A percentile compares a stretch with the other conserved stretches of the same genome.
Evolutionary conservation across 2,329 filamentous ascomycete genomes (phyloP).

Genomic region (Stagonosporopsis rhizophila): DNA sequence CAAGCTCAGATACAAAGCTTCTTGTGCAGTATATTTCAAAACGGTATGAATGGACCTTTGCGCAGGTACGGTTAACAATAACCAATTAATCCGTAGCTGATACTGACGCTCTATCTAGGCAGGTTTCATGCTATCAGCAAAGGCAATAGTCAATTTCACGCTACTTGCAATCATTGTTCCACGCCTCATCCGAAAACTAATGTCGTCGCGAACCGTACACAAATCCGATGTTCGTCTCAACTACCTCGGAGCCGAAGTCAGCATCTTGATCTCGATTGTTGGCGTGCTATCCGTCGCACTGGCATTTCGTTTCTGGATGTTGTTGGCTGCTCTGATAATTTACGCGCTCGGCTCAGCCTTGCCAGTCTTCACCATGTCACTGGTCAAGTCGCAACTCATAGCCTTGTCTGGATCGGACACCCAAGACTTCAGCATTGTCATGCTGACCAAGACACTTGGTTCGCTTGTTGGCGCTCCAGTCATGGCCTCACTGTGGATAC

Average conservation of each 20-base stretch:
- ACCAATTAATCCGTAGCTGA: neutral
- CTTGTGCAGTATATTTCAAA: constrained; percentile 51
- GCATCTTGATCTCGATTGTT: constrained; percentile 43
- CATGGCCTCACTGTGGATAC: constrained; percentile 48
- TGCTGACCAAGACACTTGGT: constrained; percentile 47
- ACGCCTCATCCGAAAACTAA: constrained; percentile 40
- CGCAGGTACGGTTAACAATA: constrained; percentile 27
- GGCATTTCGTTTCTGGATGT: constrained; percentile 42
- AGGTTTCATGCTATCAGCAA: constrained; percentile 48
- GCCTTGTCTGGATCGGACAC: constrained; percentile 35
- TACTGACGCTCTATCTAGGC: constrained; percentile 24
- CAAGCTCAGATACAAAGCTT: constrained; percentile 49
- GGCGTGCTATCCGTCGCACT: constrained; percentile 45
- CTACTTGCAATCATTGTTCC: constrained; percentile 45
- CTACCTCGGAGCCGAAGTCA: constrained; percentile 39
- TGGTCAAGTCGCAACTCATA: constrained; percentile 46
- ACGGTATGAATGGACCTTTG: constrained; percentile 49
- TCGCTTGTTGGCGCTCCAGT: constrained; percentile 47
- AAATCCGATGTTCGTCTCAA: constrained; percentile 42
- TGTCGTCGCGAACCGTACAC: constrained; percentile 30
- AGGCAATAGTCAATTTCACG: constrained; percentile 47
- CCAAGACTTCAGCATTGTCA: constrained; percentile 49
- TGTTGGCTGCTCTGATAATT: constrained; percentile 43
- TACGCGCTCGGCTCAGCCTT: constrained; percentile 50
- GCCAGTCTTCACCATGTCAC: constrained; percentile 49